Evolutionary conservation across 139 green algal genomes (phyloP), one percentile per base, ranked within the genome.

Genomic region (Diplosphaera chodatii): DNA sequence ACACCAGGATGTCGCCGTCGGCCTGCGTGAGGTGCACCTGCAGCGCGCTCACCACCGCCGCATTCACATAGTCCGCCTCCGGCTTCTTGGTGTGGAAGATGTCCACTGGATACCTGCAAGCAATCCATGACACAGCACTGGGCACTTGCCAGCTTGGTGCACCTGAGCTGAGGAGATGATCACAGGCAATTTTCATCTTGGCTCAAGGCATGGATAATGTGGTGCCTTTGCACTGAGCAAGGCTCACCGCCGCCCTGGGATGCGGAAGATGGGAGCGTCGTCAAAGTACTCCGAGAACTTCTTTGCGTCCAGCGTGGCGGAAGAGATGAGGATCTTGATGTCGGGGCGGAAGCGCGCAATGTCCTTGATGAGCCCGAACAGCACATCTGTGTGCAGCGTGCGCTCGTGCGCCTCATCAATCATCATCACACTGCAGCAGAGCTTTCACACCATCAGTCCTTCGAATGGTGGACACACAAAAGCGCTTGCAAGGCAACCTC

Each of bases 251-350:
- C 92, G 75, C 10, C 92, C 92, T 20, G 92, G 92, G 30, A 98
- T 87, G 71, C 74, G 69, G 78, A 98, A 97, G 73, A 97, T 97
- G 63, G 94, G 94, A 1, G 94, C 94, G 68, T 89, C 83, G 86
- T 98, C 94, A 83, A 98, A 98, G 83, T 97, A 98, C 66, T 94
- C 89, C 55, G 67, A 85, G 82, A 97, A 97, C 79, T 96, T 96
- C 72, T 96, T 87, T 6, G 92, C 92, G 64, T 96, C 91, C 70
- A 97, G 80, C 0, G 92, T 97, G 62, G 92, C 92, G 18, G 75
- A 90, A 69, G 85, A 94, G 76, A 98, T 98, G 67, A 98, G 90
- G 73, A 98, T 88, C 85, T 98, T 98, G 41, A 98, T 81, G 80
- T 98, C 93, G 21, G 90, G 91, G 55, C 94, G 76, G 71, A 92